These are phyloP conservation scores for Ormosia semicastrata DNA, from an alignment of 306 rosid species.

Conservation along the genomic window DNA sequence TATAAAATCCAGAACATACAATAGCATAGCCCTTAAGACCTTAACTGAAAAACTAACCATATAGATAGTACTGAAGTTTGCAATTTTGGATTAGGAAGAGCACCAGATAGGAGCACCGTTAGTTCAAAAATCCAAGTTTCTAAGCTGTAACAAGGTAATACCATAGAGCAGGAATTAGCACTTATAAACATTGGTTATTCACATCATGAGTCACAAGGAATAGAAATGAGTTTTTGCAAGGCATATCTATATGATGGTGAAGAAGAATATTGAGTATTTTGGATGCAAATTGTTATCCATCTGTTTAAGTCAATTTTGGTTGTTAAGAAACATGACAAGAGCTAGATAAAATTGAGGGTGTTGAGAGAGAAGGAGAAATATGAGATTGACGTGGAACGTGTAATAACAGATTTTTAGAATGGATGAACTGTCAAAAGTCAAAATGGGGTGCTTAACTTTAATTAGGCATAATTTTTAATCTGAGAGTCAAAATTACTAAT, in stretches of 20 bases:
- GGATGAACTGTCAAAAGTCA: too few relatives aligned
- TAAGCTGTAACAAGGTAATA: constrained; percentile 32
- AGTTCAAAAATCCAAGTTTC: constrained; percentile 54
- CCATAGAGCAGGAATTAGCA: neutral
- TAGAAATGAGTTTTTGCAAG: neutral
- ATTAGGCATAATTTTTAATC: too few relatives aligned
- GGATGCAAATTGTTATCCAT: neutral
- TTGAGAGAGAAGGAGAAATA: too few relatives aligned
- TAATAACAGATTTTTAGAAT: too few relatives aligned
- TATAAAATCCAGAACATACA: neutral
- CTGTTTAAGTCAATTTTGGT: neutral
- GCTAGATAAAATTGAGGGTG: too few relatives aligned
- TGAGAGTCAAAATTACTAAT: too few relatives aligned
- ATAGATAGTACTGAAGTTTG: constrained; percentile 65
- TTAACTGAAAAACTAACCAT: constrained; percentile 30
- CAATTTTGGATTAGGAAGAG: constrained; percentile 57
- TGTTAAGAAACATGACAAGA: too few relatives aligned
- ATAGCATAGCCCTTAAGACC: neutral
- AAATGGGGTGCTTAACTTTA: too few relatives aligned
- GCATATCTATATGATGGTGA: too few relatives aligned
- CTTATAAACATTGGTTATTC: neutral
- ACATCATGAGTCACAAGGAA: neutral
- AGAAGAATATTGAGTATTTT: neutral
- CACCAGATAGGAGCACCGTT: constrained; percentile 53
- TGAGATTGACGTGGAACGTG: too few relatives aligned